These are phyloP conservation scores for Venturia asperata DNA, from an alignment of 2,329 filamentous ascomycete genomes.

Conservation along the genomic window DNA sequence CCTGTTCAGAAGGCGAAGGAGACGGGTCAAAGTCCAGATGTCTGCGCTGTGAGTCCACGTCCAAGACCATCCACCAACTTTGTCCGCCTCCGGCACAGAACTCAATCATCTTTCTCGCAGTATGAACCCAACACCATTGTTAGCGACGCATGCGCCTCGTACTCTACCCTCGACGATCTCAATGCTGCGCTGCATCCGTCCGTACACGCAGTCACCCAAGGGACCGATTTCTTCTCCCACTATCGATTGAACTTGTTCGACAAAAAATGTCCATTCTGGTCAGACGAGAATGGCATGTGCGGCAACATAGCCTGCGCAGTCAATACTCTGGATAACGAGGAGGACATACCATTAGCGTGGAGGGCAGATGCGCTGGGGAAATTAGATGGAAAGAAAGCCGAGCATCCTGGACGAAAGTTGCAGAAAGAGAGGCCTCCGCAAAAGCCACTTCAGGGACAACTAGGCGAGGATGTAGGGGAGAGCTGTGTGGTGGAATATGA, in stretches of 20 bases:
- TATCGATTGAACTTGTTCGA: constrained; percentile 93
- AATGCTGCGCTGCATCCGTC: constrained; percentile 71
- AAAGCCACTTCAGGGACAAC: constrained; percentile 68
- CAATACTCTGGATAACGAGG: constrained; percentile 88
- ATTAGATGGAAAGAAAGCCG: constrained; percentile 82
- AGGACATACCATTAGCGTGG: constrained; percentile 89
- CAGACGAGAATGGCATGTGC: constrained; percentile 86
- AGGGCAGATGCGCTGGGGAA: constrained; percentile 86
- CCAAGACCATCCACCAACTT: constrained; percentile 22
- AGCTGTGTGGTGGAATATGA: constrained; percentile 97
- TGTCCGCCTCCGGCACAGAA: constrained; percentile 23
- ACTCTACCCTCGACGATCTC: constrained; percentile 77
- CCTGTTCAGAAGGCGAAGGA: constrained; percentile 34
- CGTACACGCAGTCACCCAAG: constrained; percentile 71
- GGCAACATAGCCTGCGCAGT: constrained; percentile 96
- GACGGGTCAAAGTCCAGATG: constrained; percentile 34
- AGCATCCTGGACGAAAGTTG: constrained; percentile 70
- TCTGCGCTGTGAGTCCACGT: constrained; percentile 48
- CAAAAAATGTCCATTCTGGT: constrained; percentile 94
- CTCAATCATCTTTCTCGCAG: constrained; percentile 45
- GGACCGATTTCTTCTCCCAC: constrained; percentile 96
- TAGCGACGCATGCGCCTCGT: constrained; percentile 89
- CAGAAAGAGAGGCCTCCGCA: constrained; percentile 57
- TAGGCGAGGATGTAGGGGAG: constrained; percentile 84
- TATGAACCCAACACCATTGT: constrained; percentile 85